These are phyloP conservation scores for Rosa chinensis DNA, from an alignment of 306 rosid genomes.

Conservation along the genomic window DNA sequence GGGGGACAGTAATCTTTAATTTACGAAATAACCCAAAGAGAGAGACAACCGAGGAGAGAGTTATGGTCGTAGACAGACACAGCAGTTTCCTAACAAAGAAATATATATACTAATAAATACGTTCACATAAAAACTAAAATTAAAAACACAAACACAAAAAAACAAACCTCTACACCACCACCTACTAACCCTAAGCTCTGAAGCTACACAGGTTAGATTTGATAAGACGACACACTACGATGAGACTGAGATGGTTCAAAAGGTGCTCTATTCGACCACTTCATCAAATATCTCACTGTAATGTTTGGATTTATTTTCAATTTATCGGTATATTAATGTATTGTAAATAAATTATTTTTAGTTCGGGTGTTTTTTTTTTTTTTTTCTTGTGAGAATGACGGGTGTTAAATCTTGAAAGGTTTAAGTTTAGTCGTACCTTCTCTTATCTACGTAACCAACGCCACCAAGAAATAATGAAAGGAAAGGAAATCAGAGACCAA, in stretches of 20 bases:
- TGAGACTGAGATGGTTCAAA: neutral
- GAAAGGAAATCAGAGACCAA: neutral
- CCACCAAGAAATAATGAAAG: neutral
- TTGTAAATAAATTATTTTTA: neutral
- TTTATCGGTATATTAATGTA: too few relatives aligned
- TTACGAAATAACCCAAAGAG: constrained; percentile 53
- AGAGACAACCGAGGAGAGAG: constrained; percentile 30
- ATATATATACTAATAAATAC: neutral
- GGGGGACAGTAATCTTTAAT: constrained; percentile 46
- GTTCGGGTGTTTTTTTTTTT: too few relatives aligned
- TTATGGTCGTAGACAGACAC: constrained; percentile 14
- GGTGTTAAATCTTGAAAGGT: too few relatives aligned
- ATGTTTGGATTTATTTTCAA: too few relatives aligned
- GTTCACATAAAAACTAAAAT: neutral
- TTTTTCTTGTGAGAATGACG: too few relatives aligned
- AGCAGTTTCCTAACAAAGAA: constrained; percentile 43
- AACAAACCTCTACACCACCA: constrained; percentile 8
- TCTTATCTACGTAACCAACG: neutral
- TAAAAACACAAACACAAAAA: neutral
- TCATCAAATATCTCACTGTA: too few relatives aligned
- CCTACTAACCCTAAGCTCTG: constrained; percentile 3
- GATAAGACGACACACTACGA: neutral
- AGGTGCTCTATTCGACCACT: too few relatives aligned
- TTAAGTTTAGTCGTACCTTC: neutral
- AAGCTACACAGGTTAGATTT: neutral